Base-by-base conservation (phyloP, 495 filamentous ascomycete genomes). In the Amniculicola lignicola region DNA sequence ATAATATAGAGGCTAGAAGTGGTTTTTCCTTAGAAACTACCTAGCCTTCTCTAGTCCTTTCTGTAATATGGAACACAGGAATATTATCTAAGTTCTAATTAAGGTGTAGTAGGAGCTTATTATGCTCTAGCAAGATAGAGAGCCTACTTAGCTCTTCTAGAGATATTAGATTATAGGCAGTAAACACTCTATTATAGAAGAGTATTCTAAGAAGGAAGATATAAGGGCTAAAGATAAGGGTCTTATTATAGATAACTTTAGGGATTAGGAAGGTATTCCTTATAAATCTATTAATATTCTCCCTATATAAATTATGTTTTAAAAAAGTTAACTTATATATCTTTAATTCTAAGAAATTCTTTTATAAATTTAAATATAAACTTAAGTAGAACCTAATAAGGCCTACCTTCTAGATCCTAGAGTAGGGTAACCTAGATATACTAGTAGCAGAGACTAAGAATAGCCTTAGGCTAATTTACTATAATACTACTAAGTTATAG, bases 291-390 rank as follows among this genome's bases (percentile, higher is more conserved):
- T 33, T 33, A 33, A n/a, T 33, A 33, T 7, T 33, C n/a, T 33
- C n/a, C 7, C n/a, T 7, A 33, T 7, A 7, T 33, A 33, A 7
- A 33, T 33, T 22, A 36, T 3, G 16, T 18, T 29, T 31, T 11
- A 10, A 49, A 35, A 28, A 15, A 35, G 22, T 11, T 16, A 37
- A 35, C 9, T 18, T 35, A 70, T 64, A 47, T 27, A 45, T 69
- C 68, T 51, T 72, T 72, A 3, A 59, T 44, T 22, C 64, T 60
- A 12, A 70, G 57, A 37, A 42, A 72, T 42, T 61, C 49, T 41
- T 74, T 74, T 7, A 60, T 72, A 43, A 67, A 74, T 36, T 71
- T 53, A 44, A 67, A 70, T 15, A 59, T 70, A 25, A 74, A 70
- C 39, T 72, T 52, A 16, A 74, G 67, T 5, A 70, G 28, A 39